phyloP scores from a whole-genome alignment of 1,139 yeast genomes.

The Geotrichum phurueaensis region DNA sequence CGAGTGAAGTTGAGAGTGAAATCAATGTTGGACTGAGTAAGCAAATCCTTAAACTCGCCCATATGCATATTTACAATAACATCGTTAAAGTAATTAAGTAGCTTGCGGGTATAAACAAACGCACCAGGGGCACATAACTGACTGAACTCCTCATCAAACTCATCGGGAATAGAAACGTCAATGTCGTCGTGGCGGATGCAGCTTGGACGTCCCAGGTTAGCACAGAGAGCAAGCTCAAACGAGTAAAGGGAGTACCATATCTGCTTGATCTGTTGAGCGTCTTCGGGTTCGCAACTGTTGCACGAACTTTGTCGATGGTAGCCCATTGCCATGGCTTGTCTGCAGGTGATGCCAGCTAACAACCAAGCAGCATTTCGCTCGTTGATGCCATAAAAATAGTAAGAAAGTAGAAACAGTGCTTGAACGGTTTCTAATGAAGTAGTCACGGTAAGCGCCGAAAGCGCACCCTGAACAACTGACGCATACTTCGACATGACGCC shows the following conservation, averaged over 20 bases:
- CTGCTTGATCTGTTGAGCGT: slow-evolving; percentile 12
- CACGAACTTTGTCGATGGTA: slow-evolving; percentile 16
- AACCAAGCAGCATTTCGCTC: slow-evolving; percentile 19
- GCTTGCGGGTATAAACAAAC: neutral
- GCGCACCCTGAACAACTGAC: slow-evolving; percentile 16
- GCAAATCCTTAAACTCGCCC: slow-evolving; percentile 13
- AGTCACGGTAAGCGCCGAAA: slow-evolving; percentile 15
- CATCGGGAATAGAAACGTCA: slow-evolving; percentile 15
- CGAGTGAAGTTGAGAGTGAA: slow-evolving; percentile 13
- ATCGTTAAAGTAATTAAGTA: slow-evolving; percentile 9
- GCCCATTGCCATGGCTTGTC: slow-evolving; percentile 18
- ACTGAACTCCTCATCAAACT: slow-evolving; percentile 12
- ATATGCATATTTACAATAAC: slow-evolving; percentile 13
- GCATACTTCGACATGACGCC: slow-evolving; percentile 13
- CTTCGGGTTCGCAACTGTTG: slow-evolving; percentile 11
- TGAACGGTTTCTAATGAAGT: slow-evolving; percentile 15
- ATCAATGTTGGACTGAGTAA: slow-evolving; percentile 12
- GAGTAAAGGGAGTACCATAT: slow-evolving; percentile 17
- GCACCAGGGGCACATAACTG: slow-evolving; percentile 15
- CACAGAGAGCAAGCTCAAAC: slow-evolving; percentile 16
- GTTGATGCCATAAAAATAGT: slow-evolving; percentile 16
- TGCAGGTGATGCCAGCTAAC: slow-evolving; percentile 14
- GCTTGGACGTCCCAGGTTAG: slow-evolving; percentile 17
- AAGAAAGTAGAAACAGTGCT: slow-evolving; percentile 15
- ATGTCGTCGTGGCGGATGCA: slow-evolving; percentile 17